Evolutionary conservation across 2,329 filamentous ascomycete species (phyloP).

Genomic region (Ascochyta clinopodiicola): DNA sequence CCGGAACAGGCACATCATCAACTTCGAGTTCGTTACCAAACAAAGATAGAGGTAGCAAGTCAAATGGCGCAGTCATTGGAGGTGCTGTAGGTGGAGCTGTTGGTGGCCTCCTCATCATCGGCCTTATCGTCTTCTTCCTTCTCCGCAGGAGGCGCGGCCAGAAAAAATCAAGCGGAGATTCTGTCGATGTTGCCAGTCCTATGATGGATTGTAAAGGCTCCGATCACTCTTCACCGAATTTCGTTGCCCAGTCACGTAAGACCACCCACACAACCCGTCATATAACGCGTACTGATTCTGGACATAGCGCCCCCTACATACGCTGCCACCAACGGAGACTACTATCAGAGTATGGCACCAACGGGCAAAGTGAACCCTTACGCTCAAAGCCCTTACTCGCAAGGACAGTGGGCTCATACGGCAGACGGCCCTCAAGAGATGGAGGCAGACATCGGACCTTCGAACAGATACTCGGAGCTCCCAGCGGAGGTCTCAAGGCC

Average conservation of each 20-base stretch:
- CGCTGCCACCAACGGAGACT: slow-evolving; percentile 26
- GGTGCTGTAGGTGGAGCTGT: slow-evolving; percentile 38
- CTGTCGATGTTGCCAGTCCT: slow-evolving; percentile 8
- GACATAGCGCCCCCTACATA: slow-evolving; percentile 36
- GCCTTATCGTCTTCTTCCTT: slow-evolving; percentile 32
- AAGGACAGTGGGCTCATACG: slow-evolving; percentile 26
- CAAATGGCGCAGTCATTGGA: slow-evolving; percentile 36
- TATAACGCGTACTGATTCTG: background rate
- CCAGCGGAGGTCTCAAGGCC: slow-evolving; percentile 24
- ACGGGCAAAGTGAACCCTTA: slow-evolving; percentile 19
- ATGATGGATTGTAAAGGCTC: slow-evolving; percentile 25
- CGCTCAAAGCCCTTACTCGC: slow-evolving; percentile 8
- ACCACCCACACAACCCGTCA: background rate
- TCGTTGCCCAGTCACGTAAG: slow-evolving; percentile 33
- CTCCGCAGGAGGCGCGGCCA: slow-evolving; percentile 24
- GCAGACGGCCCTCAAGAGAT: slow-evolving; percentile 27
- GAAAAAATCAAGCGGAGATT: background rate
- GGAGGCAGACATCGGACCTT: slow-evolving; percentile 18
- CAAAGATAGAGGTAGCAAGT: slow-evolving; percentile 3
- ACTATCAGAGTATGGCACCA: slow-evolving; percentile 19
- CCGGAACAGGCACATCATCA: background rate
- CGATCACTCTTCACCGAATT: slow-evolving; percentile 16
- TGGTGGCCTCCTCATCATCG: slow-evolving; percentile 32
- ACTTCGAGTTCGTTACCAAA: background rate
- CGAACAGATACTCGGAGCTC: slow-evolving; percentile 31